Percentiles rank a stretch among this genome's conserved stretches.
Conservation (phyloP, 2,329 filamentous ascomycete genomes). For the Alternaria sp. region DNA sequence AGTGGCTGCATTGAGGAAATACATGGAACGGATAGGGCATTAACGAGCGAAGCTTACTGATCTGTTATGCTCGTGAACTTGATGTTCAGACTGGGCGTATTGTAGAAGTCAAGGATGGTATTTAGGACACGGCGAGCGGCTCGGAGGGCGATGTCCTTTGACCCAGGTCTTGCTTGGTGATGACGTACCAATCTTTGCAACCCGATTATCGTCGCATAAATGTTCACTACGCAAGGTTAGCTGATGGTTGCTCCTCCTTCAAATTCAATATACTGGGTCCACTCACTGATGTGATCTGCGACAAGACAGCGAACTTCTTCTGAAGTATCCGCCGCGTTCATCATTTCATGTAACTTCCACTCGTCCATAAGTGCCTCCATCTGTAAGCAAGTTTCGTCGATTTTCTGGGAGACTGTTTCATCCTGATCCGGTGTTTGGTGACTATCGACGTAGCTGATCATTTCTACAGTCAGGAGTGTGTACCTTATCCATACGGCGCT, state of each 20-base stretch:
- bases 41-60: conserved; percentile 24
- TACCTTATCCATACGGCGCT: conserved; percentile 32
- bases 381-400: conserved; percentile 27
- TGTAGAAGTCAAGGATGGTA: conserved; percentile 32
- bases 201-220: conserved; percentile 37
- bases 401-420: conserved; percentile 13
- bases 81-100: neutral
- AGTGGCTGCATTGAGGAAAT: neutral
- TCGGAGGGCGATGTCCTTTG: conserved; percentile 27
- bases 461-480: conserved; percentile 29
- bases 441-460: conserved; percentile 30
- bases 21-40: neutral
- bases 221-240: conserved; percentile 23
- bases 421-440: neutral
- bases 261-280: neutral
- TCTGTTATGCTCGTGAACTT: conserved; percentile 21
- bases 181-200: conserved; percentile 28
- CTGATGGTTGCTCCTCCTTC: neutral
- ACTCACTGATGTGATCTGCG: conserved; percentile 32
- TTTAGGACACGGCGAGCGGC: conserved; percentile 35
- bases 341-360: conserved; percentile 28
- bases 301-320: conserved; percentile 24
- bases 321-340: conserved; percentile 13
- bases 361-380: conserved; percentile 18
- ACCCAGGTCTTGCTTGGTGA: neutral